These are phyloP conservation scores for Quercus glauca DNA, from an alignment of 306 rosid species.

Conservation along the genomic window DNA sequence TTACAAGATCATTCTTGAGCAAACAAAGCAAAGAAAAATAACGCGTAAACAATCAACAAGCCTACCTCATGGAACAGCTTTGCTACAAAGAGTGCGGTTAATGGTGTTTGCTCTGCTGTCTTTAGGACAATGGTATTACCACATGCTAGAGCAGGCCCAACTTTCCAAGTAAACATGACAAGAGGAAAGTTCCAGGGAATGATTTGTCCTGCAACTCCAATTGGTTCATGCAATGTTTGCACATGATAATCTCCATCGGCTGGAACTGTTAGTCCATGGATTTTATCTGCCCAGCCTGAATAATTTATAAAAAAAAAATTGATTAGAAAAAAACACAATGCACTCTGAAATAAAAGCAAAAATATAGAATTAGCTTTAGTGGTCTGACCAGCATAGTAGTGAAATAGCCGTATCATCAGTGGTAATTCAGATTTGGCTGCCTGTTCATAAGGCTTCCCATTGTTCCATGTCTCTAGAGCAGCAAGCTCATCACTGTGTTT, in stretches of 20 bases:
- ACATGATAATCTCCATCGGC: slow-evolving; percentile 86
- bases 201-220: slow-evolving; percentile 95
- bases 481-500: slow-evolving; percentile 73
- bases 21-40: slow-evolving; percentile 1
- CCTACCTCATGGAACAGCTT: slow-evolving; percentile 76
- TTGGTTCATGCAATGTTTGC: slow-evolving; percentile 85
- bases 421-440: slow-evolving; percentile 58
- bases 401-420: slow-evolving; percentile 61
- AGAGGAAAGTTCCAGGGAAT: slow-evolving; percentile 99
- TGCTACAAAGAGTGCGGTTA: slow-evolving; percentile 73
- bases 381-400: slow-evolving; percentile 75
- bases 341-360: neutral
- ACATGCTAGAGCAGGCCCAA: slow-evolving; percentile 95
- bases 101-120: slow-evolving; percentile 89
- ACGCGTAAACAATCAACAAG: neutral
- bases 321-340: neutral
- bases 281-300: slow-evolving; percentile 96
- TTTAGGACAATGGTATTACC: slow-evolving; percentile 83
- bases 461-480: slow-evolving; percentile 86
- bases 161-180: slow-evolving; percentile 92
- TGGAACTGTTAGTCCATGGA: slow-evolving; percentile 89
- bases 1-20: neutral
- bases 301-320: neutral
- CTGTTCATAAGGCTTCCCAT: slow-evolving; percentile 79
- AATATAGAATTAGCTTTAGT: neutral